phyloP scores from a whole-genome alignment of 2,329 filamentous ascomycete genomes.

The Fusarium decemcellulare region DNA sequence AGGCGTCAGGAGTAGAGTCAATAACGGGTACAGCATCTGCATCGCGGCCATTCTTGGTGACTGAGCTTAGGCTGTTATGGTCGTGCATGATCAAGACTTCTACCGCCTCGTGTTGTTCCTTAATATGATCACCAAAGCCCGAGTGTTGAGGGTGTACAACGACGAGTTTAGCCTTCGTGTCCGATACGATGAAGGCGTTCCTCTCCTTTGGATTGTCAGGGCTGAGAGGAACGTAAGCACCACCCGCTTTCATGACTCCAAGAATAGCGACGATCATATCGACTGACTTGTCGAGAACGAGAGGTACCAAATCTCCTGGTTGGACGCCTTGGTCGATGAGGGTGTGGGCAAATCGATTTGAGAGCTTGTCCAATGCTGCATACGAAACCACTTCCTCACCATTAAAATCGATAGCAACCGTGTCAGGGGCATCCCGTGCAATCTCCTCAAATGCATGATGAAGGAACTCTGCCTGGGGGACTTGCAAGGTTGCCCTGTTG shows the following conservation, averaged over 20 bases:
- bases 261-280: constrained; percentile 35
- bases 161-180: constrained; percentile 24
- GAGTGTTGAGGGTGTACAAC: constrained; percentile 4
- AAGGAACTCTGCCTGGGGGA: constrained; percentile 5
- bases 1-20: background rate
- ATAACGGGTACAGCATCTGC: background rate
- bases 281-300: constrained; percentile 33
- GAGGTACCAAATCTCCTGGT: constrained; percentile 17
- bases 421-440: background rate
- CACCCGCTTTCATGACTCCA: constrained; percentile 36
- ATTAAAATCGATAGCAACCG: constrained; percentile 19
- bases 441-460: constrained; percentile 16
- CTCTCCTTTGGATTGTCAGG: constrained; percentile 37
- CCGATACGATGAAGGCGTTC: constrained; percentile 37
- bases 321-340: constrained; percentile 7
- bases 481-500: background rate
- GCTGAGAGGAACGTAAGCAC: constrained; percentile 39
- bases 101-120: background rate
- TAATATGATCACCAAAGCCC: constrained; percentile 6
- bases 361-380: background rate
- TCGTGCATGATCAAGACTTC: background rate
- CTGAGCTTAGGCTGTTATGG: background rate
- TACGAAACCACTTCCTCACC: constrained; percentile 5
- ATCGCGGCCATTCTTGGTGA: background rate
- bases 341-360: constrained; percentile 10